Conservation (phyloP, 2,329 filamentous ascomycete genomes). For the Fusarium transvaalense region DNA sequence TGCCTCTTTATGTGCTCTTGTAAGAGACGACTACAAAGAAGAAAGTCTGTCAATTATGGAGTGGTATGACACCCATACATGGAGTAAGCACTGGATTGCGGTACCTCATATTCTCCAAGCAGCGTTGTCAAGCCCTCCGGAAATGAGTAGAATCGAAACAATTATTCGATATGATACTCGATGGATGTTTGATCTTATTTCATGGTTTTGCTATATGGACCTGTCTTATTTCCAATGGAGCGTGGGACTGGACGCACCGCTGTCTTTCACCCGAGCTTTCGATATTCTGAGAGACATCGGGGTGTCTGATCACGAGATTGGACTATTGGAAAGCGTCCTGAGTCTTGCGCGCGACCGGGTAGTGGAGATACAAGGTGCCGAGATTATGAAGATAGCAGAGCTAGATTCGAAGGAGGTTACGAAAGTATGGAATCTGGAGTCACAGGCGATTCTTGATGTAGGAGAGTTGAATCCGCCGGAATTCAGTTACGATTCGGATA, state of each 20-base stretch:
- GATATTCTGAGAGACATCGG: no score
- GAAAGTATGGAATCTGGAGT: no score
- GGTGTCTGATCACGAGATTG: no score
- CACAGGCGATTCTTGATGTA: no score
- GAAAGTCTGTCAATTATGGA: not conserved
- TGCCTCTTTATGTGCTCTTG: not conserved
- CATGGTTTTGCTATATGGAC: not conserved
- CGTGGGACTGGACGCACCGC: not conserved
- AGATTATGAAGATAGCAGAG: not conserved
- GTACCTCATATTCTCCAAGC: not conserved
- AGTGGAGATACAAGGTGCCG: not conserved
- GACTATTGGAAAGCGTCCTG: not conserved
- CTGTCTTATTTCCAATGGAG: not conserved
- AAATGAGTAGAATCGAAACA: not conserved
- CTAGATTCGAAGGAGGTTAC: not conserved
- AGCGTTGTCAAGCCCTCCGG: not conserved
- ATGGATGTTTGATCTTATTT: not conserved
- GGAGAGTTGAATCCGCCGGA: no score
- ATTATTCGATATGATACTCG: fast-evolving
- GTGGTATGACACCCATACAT: not conserved
- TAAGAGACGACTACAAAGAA: not conserved
- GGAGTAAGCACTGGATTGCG: fast-evolving
- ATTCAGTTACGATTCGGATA: no score
- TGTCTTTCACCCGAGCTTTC: not conserved
- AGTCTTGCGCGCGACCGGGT: not conserved